A percentile compares a stretch with the other conserved stretches of the same genome.
These are phyloP conservation scores for Lodderomyces oxycetoniae DNA, from an alignment of 1,139 yeast genomes.

Conservation along the genomic window DNA sequence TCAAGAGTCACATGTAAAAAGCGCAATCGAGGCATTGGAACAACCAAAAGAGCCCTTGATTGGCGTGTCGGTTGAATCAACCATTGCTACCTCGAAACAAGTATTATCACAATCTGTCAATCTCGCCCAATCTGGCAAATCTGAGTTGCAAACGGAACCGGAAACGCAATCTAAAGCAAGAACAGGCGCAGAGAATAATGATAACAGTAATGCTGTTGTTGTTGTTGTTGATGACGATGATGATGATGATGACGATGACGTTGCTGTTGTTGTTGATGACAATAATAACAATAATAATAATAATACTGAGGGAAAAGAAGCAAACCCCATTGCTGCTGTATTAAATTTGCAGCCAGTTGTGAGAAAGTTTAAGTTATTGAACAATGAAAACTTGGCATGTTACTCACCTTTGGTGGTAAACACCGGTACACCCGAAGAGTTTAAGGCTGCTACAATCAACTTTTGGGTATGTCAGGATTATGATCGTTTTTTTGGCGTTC, in stretches of 20 bases:
- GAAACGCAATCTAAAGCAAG: no score
- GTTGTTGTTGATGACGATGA: no score
- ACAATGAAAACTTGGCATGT: slow-evolving; percentile 1
- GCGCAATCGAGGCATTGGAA: no score
- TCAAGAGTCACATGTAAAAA: no score
- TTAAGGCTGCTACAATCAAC: slow-evolving; percentile 5
- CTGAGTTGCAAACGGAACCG: no score
- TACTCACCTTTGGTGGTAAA: slow-evolving; percentile 9
- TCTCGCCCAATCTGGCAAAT: no score
- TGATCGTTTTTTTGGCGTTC: slow-evolving; percentile 12
- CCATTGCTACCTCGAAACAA: not conserved
- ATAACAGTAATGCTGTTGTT: no score
- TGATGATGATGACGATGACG: no score
- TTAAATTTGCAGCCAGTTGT: slow-evolving; percentile 10
- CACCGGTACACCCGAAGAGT: slow-evolving; percentile 5
- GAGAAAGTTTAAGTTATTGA: slow-evolving; percentile 10
- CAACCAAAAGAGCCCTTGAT: no score
- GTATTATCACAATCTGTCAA: not conserved
- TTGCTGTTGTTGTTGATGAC: no score
- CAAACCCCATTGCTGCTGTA: slow-evolving; percentile 11
- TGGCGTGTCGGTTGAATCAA: not conserved
- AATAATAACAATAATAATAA: no score
- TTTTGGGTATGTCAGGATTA: slow-evolving; percentile 13
- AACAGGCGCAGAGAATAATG: no score
- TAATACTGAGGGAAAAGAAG: slow-evolving; percentile 4